phyloP scores from a whole-genome alignment of 176 grass and related monocot genomes.

The Panicum miliaceum region DNA sequence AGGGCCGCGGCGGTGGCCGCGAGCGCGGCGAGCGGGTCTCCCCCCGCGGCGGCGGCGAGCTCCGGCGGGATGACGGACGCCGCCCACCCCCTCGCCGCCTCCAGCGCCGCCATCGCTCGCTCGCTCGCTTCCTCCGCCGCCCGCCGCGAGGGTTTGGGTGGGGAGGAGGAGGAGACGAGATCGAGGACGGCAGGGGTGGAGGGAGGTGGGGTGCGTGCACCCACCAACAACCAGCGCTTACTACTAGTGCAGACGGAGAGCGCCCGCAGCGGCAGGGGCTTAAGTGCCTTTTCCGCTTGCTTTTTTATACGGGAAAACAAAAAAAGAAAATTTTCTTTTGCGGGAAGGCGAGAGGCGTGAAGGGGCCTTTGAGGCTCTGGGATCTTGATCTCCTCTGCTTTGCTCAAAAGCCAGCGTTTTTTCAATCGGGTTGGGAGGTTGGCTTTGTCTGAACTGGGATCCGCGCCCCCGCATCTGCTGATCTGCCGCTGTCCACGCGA shows the following conservation, averaged over 20 bases:
- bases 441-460: constrained; percentile 16
- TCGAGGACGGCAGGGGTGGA: not conserved
- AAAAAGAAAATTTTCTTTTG: not conserved
- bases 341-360: constrained; percentile 14
- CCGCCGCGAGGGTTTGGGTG: constrained; percentile 22
- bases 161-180: constrained; percentile 43
- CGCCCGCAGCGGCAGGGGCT: not conserved
- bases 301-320: not conserved
- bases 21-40: constrained; percentile 53
- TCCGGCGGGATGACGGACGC: constrained; percentile 49
- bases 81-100: constrained; percentile 68
- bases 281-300: constrained; percentile 5
- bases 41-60: constrained; percentile 50
- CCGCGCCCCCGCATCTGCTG: not conserved
- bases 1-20: constrained; percentile 65
- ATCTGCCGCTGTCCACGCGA: not conserved
- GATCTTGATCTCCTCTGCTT: constrained; percentile 28
- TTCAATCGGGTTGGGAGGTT: not conserved
- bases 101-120: constrained; percentile 50
- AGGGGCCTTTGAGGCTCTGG: not conserved
- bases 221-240: constrained; percentile 46
- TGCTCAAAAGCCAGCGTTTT: not conserved
- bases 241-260: not conserved
- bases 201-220: constrained; percentile 42
- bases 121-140: constrained; percentile 29